Base-by-base conservation (phyloP, 768 basidiomycete genomes). In the Suillus luteus region DNA sequence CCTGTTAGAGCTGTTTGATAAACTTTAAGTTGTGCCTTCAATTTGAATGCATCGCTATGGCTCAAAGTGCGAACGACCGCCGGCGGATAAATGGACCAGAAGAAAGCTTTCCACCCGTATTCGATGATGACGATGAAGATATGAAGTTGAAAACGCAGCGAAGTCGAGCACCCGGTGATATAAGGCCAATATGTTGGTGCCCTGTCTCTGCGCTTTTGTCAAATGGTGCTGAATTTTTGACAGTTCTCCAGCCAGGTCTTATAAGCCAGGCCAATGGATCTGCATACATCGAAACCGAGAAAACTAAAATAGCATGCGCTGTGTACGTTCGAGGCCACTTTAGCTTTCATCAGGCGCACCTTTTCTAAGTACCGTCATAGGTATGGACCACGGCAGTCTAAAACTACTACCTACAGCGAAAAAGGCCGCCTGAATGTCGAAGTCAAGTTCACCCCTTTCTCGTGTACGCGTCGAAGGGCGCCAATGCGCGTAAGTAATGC, bases 371-470 rank as follows among this genome's bases (percentile, higher is more conserved):
- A 33, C 22, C 40, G 14, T 48, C 31, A 24, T 65, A 93, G 92
- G 31, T 94, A 93, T 75, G 91, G 93, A 5, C 93, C 93, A 22
- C 87, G 93, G 62, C 93, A 94, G 71, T 88, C 90, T 35, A 93
- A 91, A 81, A 91, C 84, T 60, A 81, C 82, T 15, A 76, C 86
- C 3, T 99, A 96, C 72, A 94, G 83, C 66, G 96, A 98, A 69
- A 89, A 86, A 64, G 97, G 96, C 1, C 85, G 85, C 60, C 77
- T 99, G 59, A 98, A 95, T 64, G 92, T 99, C 8, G 96, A 99
- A 77, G 93, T 99, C 59, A 98, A 98, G 77, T 98, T 96, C 70
- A 85, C 96, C 2, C 97, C 97, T 0, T 99, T 96, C 74, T 94
- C 97, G 9, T 94, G 90, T 69, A 76, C 80, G 35, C 83, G 81